Evolutionary conservation across 73 alveolate genomes (phyloP), one percentile per base, ranked within the genome.

Genomic region (Symbiodinium pilosum): DNA sequence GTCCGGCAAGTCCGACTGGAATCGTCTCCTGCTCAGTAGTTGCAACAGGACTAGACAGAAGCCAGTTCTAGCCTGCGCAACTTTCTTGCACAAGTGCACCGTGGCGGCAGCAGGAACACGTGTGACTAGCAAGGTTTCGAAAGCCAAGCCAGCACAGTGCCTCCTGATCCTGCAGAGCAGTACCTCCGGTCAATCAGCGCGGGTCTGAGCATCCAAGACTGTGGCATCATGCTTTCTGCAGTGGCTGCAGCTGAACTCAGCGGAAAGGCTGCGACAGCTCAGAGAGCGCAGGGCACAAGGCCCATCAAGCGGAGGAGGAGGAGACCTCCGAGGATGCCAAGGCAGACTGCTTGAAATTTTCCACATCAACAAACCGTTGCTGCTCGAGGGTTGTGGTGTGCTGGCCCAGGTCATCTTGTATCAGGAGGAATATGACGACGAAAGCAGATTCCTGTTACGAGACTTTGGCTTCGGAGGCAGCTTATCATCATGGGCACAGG

Each of bases 121-220:
- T 18, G 51, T 1, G n/a, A n/a, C 68, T n/a, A 11, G 34, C 47
- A 16, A 89, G 95, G 95, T 16, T 89, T 56, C n/a, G 95, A 89
- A 59, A 89, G 95, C 87, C 95, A 89, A 89, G 95, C 95, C 43
- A 89, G 95, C 73, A 89, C 95, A 3, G 87, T 89, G 32, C 95
- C 95, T 30, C 73, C 83, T 4, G 95, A 89, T 12, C 59, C 88
- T 12, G 59, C 42, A 11, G 38, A 81, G 56, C 43, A 84, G 44
- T 89, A 89, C 39, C 71, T 59, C 73, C 95, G 95, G 26, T 68
- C 75, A 44, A 89, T 89, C 86, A 89, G 95, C 11, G 0, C 24
- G 38, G 73, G 87, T 36, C 95, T 68, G 47, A 89, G 95, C 3
- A 32, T 21, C 47, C 14, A 38, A 51, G 40, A 54, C 64, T 44